Percentiles rank a stretch among this genome's conserved stretches.
phyloP scores from a whole-genome alignment of 2,329 filamentous ascomycete species.

The Tolypocladium album region DNA sequence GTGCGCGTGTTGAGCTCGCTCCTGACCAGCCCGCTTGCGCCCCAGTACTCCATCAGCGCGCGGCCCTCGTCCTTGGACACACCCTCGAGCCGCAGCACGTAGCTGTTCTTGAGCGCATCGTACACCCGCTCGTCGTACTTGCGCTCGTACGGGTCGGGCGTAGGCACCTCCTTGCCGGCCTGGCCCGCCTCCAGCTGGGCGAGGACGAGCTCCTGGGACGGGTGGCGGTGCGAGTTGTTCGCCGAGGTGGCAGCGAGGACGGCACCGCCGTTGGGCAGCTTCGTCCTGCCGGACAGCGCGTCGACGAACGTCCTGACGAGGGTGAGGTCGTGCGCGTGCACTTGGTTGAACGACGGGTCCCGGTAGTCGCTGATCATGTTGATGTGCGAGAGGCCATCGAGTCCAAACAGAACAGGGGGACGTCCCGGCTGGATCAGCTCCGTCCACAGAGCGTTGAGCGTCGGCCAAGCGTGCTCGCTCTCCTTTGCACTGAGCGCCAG shows the following conservation, averaged over 20 bases:
- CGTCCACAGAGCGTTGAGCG: slow-evolving; percentile 71
- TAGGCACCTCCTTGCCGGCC: slow-evolving; percentile 24
- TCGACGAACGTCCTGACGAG: slow-evolving; percentile 67
- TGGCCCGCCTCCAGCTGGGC: slow-evolving; percentile 38
- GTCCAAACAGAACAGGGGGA: slow-evolving; percentile 55
- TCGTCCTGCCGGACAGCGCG: slow-evolving; percentile 50
- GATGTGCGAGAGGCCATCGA: slow-evolving; percentile 73
- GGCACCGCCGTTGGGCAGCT: slow-evolving; percentile 63
- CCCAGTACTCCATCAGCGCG: slow-evolving; percentile 86
- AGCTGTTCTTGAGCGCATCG: slow-evolving; percentile 37
- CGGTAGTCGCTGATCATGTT: slow-evolving; percentile 73
- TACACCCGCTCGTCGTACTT: slow-evolving; percentile 48
- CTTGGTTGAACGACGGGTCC: slow-evolving; percentile 54
- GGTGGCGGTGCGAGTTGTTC: slow-evolving; percentile 55
- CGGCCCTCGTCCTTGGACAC: slow-evolving; percentile 66
- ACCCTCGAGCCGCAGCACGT: slow-evolving; percentile 50
- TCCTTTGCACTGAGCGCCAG: slow-evolving; percentile 64
- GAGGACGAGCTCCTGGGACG: slow-evolving; percentile 60
- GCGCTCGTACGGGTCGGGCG: slow-evolving; percentile 41
- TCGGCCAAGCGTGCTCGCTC: slow-evolving; percentile 65
- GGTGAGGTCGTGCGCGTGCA: slow-evolving; percentile 79
- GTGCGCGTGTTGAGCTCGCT: slow-evolving; percentile 56
- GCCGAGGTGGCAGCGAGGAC: slow-evolving; percentile 64
- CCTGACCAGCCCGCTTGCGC: slow-evolving; percentile 69
- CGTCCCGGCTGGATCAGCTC: slow-evolving; percentile 54